phyloP scores from a whole-genome alignment of 2,329 filamentous ascomycete genomes.

The Colletotrichum musae region DNA sequence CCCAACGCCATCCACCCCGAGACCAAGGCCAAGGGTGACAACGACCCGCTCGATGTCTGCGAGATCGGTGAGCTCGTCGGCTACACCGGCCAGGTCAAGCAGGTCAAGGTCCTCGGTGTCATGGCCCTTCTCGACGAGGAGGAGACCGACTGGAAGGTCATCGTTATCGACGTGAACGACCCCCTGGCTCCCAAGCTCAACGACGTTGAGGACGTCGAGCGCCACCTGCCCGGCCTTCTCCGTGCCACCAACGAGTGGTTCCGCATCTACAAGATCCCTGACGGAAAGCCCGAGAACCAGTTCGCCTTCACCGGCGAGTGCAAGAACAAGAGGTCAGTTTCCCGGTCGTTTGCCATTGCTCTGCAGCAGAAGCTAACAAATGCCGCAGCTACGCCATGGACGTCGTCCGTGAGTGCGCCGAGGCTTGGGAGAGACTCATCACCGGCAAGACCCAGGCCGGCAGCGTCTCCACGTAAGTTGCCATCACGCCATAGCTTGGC shows the following conservation, averaged over 20 bases:
- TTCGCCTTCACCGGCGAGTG: constrained; percentile 99
- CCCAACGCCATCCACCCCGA: constrained; percentile 96
- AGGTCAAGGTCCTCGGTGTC: constrained; percentile 99
- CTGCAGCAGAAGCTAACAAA: constrained; percentile 15
- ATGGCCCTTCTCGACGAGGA: constrained; percentile 99
- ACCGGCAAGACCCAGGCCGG: constrained; percentile 87
- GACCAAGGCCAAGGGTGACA: constrained; percentile 99
- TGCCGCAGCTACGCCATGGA: constrained; percentile 86
- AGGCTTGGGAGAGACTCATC: constrained; percentile 97
- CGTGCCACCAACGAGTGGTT: constrained; percentile 99
- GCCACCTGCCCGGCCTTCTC: constrained; percentile 95
- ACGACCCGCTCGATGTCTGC: constrained; percentile 99
- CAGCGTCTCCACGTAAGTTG: constrained; percentile 84
- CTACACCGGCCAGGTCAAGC: constrained; percentile 97
- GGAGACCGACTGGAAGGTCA: constrained; percentile 99
- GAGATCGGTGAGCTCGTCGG: constrained; percentile 99
- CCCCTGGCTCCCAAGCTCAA: constrained; percentile 96
- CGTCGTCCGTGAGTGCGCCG: constrained; percentile 93
- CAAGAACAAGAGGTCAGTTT: constrained; percentile 95
- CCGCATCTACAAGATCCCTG: constrained; percentile 99
- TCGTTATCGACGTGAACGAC: constrained; percentile 99
- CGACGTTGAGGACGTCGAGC: constrained; percentile 98
- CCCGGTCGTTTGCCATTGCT: background rate
- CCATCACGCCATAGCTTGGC: constrained; percentile 24
- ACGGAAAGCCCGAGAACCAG: constrained; percentile 99